Base-by-base conservation (phyloP, 768 basidiomycete species). In the Daedaleopsis nitida region DNA sequence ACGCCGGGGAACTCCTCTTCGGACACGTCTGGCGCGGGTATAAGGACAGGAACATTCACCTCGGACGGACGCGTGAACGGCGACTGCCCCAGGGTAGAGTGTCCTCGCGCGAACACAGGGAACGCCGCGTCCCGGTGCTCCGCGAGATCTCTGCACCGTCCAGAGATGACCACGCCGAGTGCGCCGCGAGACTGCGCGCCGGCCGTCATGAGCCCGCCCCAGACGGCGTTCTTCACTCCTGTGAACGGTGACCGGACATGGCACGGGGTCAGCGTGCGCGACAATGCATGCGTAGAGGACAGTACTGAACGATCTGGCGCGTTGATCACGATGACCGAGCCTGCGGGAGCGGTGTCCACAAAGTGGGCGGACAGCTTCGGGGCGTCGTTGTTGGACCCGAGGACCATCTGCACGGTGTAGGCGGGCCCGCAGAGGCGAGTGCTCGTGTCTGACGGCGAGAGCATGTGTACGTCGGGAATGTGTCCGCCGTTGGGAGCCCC, bases 161-260 rank as follows among this genome's bases (percentile, higher is more conserved):
- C 92, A 47, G 88, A 91, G 60, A 96, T 88, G 44, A 96, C 78
- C 49, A 89, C 92, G 12, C 92, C 94, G 23, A 78, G 76, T 13
- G 86, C 87, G 19, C 82, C 82, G 58, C 87, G 85, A 13, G 84
- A 82, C 69, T 86, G 83, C 1, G 94, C 94, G 21, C 92, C 92
- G 0, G 91, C 90, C 12, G 92, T 87, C 93, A 94, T 93, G 52
- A 93, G 84, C 19, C 94, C 94, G 23, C 94, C 94, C 94, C 94
- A 96, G 7, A 94, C 91, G 5, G 93, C 92, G 66, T 86, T 89
- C 73, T 88, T 89, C 27, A 80, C 77, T 57, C 86, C 91, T 88
- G 71, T 49, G 23, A 12, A 21, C 8, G 12, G n/a, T n/a, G n/a
- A n/a, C n/a, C n/a, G 1, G 43, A n/a, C 44, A 39, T 42, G 21